A percentile compares a stretch with the other conserved stretches of the same genome.
phyloP scores from a whole-genome alignment of 1,284 basidiomycete species.

The Moniliophthora roreri region DNA sequence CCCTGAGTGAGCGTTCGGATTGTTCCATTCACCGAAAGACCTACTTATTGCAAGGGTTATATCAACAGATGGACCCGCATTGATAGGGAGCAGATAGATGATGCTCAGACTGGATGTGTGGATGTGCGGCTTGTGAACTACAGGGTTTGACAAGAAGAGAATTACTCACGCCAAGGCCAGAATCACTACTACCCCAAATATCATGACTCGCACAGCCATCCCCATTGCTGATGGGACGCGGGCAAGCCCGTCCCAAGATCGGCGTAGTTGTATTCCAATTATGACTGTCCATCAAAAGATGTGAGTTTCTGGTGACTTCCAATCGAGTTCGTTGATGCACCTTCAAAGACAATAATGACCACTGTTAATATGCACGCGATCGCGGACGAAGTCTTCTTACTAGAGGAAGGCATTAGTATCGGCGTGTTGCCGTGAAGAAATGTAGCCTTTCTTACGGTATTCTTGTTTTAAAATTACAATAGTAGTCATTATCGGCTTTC shows the following conservation, averaged over 20 bases:
- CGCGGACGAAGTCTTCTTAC: not conserved
- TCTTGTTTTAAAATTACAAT: not conserved
- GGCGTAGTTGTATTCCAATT: not conserved
- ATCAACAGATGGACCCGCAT: not conserved
- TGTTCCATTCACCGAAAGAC: not conserved
- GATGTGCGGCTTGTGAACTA: not conserved
- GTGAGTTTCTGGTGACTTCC: too few relatives aligned
- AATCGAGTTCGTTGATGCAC: not conserved
- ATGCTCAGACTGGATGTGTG: not conserved
- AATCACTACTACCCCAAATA: not conserved
- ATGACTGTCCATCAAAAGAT: too few relatives aligned
- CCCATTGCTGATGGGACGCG: not conserved
- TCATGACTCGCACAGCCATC: not conserved
- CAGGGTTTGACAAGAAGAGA: not conserved
- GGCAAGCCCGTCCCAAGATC: not conserved
- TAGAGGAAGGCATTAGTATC: not conserved
- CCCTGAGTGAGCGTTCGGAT: too few relatives aligned
- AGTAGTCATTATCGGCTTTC: not conserved
- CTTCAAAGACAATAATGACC: not conserved
- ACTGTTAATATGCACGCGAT: not conserved
- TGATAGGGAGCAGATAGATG: not conserved
- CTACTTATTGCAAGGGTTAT: not conserved
- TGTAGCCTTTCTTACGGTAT: not conserved
- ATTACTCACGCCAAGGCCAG: not conserved
- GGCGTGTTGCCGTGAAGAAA: too few relatives aligned